These are phyloP conservation scores for Cunninghamia lanceolata DNA, from an alignment of 75 land plant genomes.

Conservation along the genomic window DNA sequence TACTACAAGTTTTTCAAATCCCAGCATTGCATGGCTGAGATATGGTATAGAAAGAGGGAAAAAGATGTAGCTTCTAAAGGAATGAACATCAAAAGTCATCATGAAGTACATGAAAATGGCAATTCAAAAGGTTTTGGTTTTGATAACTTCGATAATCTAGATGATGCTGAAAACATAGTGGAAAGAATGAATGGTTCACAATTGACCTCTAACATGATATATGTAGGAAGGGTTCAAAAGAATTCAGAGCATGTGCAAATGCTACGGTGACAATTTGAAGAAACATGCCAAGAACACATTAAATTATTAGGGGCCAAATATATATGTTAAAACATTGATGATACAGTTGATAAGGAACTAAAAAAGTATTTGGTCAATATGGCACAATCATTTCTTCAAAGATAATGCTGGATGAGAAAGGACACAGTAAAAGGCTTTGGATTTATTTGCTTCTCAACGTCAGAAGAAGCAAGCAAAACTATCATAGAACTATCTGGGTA, in stretches of 20 bases:
- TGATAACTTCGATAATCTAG: too few relatives aligned
- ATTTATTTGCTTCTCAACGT: conserved; percentile 63
- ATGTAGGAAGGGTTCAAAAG: conserved; percentile 71
- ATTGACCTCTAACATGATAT: conserved; percentile 42
- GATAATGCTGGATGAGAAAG: too few relatives aligned
- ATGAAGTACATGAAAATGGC: too few relatives aligned
- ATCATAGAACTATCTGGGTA: conserved; percentile 35
- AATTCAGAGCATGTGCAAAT: conserved; percentile 52
- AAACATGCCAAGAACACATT: conserved; percentile 47
- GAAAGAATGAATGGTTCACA: too few relatives aligned
- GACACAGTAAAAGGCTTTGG: conserved; percentile 70
- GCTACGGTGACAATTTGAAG: conserved; percentile 48
- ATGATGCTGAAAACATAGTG: too few relatives aligned
- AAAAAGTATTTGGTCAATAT: conserved; percentile 39
- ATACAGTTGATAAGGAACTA: conserved; percentile 52
- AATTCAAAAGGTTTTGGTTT: too few relatives aligned
- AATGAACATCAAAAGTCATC: too few relatives aligned
- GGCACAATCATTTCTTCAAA: conserved; percentile 67
- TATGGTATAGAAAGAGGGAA: too few relatives aligned
- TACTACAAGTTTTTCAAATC: too few relatives aligned
- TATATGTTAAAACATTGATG: conserved; percentile 68
- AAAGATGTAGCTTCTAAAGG: too few relatives aligned
- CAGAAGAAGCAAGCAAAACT: conserved; percentile 68
- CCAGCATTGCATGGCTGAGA: too few relatives aligned
- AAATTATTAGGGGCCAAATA: conserved; percentile 56